Evolutionary conservation across 176 grass and related monocot species (phyloP).

Genomic region (Eragrostis curvula): DNA sequence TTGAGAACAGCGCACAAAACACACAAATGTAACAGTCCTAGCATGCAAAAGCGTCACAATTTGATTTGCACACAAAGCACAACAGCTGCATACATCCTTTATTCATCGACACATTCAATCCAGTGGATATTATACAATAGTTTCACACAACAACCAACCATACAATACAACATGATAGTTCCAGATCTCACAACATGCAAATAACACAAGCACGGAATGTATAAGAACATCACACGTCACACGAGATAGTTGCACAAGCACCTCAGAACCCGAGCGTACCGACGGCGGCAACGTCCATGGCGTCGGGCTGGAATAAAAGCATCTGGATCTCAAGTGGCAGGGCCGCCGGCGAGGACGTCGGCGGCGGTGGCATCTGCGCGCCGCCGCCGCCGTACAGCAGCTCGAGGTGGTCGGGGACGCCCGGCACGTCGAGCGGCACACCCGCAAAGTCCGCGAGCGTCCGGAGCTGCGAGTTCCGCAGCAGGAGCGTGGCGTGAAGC

Average conservation of each 20-base stretch:
- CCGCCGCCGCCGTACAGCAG: conserved; percentile 52
- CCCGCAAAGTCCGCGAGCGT: conserved; percentile 47
- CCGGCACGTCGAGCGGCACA: conserved; percentile 66
- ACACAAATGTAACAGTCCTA: neutral
- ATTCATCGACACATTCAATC: neutral
- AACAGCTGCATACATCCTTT: neutral
- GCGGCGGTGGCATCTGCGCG: neutral
- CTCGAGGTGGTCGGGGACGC: conserved; percentile 54
- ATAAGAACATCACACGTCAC: neutral
- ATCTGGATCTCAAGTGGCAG: conserved; percentile 19
- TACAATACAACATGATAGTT: neutral
- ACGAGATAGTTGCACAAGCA: neutral
- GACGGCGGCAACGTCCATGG: conserved; percentile 13
- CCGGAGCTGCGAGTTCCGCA: conserved; percentile 52
- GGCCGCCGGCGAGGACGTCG: neutral
- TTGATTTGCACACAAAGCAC: no score
- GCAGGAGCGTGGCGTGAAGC: conserved; percentile 55
- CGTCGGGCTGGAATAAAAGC: conserved; percentile 30
- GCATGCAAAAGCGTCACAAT: no score
- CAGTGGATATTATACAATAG: neutral
- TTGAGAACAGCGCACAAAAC: neutral
- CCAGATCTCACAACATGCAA: no score
- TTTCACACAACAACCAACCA: neutral
- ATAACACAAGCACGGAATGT: neutral
- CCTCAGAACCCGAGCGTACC: conserved; percentile 20